Percentiles rank a stretch among this genome's conserved stretches.
These are phyloP conservation scores for Trypanosoma avium DNA, from an alignment of 208 protist genomes.

Conservation along the genomic window DNA sequence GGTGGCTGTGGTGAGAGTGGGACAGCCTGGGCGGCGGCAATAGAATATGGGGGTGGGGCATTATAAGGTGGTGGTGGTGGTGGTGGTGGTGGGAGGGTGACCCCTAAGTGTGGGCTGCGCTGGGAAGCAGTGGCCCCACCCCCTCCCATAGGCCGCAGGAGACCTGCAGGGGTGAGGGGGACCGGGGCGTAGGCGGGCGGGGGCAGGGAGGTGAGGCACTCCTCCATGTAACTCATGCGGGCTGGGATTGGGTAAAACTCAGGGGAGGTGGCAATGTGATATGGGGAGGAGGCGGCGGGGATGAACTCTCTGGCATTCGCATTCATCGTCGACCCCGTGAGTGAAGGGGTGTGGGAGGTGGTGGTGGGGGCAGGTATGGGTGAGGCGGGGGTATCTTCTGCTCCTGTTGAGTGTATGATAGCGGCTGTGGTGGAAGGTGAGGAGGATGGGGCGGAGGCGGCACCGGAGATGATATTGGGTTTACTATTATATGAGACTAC, in stretches of 20 bases:
- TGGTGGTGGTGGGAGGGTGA: conserved; percentile 28
- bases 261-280: conserved; percentile 38
- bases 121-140: no score
- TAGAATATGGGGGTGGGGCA: no score
- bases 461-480: background rate
- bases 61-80: conserved; percentile 27
- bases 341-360: conserved; percentile 15
- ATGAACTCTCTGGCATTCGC: conserved; percentile 80
- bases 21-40: no score
- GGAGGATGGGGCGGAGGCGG: background rate
- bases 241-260: conserved; percentile 37
- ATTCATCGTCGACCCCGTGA: conserved; percentile 64
- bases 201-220: conserved; percentile 10
- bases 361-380: background rate
- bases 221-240: conserved; percentile 12
- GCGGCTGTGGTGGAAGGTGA: conserved; percentile 12
- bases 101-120: conserved; percentile 7
- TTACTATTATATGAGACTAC: background rate
- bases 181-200: conserved; percentile 26
- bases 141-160: background rate
- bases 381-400: background rate
- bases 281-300: conserved; percentile 35
- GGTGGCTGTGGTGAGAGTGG: no score
- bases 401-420: conserved; percentile 4
- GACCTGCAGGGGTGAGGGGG: conserved; percentile 1